Base-by-base conservation (phyloP, 2,329 filamentous ascomycete genomes). In the Claviceps africana region DNA sequence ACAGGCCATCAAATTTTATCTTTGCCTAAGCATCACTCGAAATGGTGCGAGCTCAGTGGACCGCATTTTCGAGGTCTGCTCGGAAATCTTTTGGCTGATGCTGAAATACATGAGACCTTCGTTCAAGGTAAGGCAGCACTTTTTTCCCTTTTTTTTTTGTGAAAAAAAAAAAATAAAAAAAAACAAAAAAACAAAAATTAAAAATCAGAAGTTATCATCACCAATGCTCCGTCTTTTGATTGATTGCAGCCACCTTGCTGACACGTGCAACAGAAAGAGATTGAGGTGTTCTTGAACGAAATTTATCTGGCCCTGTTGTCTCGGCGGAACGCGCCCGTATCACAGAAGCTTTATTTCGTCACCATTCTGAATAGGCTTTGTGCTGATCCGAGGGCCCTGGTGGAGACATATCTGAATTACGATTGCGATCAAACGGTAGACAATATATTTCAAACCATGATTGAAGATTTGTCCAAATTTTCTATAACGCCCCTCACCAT, bases 61-160 rank as follows among this genome's bases (percentile, higher is more conserved):
- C 57, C 81, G 81, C 58, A 89, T 98, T 0, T 98, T 97, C 62
- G 91, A 97, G 63, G 88, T 97, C 43, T 91, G 88, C 65, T 90
- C 87, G 61, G 93, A 98, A 66, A 95, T 97, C 31, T 98, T 98
- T 66, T 98, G 90, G 89, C 75, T 97, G 53, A 95, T 96, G 84
- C 72, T 96, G 44, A 95, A 94, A 65, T 85, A 88, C 61, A 86
- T 98, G 81, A 82, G 94, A 55, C 85, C 93, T 2, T 85, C 90
- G 56, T 86, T 98, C 69, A 98, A 98, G 82, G 85, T 85, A 62
- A 40, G 13, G n/a, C 15, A 6, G 6, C 47, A 48, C 37, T 19
- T 35, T 17, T n/a, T 22, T 22, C 22, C 43, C 3, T 6, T 2
- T 13, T 35, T 35, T 35, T 15, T 3, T 35, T 35, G 3, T 35